Base-by-base conservation (phyloP, 1,139 yeast species). In the Tardiomyces digboiensis region DNA sequence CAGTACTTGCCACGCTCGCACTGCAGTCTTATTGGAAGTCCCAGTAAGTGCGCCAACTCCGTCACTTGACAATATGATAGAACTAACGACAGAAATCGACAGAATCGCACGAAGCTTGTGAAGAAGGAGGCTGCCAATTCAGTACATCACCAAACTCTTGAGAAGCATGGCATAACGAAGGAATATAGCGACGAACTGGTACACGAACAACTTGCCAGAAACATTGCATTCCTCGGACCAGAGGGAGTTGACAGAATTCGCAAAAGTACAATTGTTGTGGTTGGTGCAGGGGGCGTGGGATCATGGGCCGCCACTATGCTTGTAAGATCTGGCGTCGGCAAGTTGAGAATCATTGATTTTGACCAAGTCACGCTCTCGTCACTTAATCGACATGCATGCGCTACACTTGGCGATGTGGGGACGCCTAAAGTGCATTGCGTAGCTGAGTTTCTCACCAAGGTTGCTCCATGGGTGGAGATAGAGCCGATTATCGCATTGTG, bases 211-310 rank as follows among this genome's bases (percentile, higher is more conserved):
- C 74, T 89, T 38, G 95, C 97, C 0, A 72, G 98, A 52, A 91
- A 89, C 67, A 83, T 86, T 59, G 96, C 95, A 2, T 91, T 91
- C 58, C 70, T 91, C 29, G 88, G 95, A 2, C 84, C 82, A 42
- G 83, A 80, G 18, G 97, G 97, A 1, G 79, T 87, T 77, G 62
- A 66, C n/a, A 78, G 77, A 49, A 76, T 91, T 19, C 77, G 95
- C 46, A 64, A 70, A n/a, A 82, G 87, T 55, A 74, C 78, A 48
- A 76, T 91, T 2, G 82, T 87, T 2, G 84, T 91, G 16, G 96
- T 91, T n/a, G 98, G 98, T 22, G 94, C 91, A 8, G 98, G 98
- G 43, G 98, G 98, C 40, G 98, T 91, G 29, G 98, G 98, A 2
- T 88, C 97, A 0, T 89, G 96, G 93, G 95, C 83, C 10, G 83